Evolutionary conservation across 148 eudicot species (phyloP).

Genomic region (Pharnaceum exiguum): DNA sequence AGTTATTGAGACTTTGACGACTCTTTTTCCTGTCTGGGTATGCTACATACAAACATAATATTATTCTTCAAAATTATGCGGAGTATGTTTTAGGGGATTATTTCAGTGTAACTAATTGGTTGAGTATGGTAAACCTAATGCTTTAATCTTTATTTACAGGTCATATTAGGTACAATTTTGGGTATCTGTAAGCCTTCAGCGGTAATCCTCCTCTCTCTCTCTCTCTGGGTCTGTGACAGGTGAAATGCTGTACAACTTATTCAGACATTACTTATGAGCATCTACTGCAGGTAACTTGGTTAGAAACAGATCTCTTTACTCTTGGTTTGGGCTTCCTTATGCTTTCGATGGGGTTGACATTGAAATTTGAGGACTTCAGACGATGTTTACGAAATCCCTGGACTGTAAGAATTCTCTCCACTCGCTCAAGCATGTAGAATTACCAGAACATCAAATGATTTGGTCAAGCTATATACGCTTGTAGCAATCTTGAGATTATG

Average conservation of each 20-base stretch:
- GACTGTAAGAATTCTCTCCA: constrained; percentile 58
- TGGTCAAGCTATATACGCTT: background rate
- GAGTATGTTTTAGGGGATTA: background rate
- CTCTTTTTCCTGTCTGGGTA: constrained; percentile 98
- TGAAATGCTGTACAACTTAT: background rate
- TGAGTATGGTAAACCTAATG: constrained; percentile 1
- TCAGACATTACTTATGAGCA: constrained; percentile 3
- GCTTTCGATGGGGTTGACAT: constrained; percentile 99
- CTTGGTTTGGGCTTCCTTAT: constrained; percentile 95
- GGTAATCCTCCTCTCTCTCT: constrained; percentile 31
- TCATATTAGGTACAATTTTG: constrained; percentile 74
- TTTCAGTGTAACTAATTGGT: background rate
- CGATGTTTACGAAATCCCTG: constrained; percentile 95
- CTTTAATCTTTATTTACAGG: constrained; percentile 37
- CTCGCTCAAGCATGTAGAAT: constrained; percentile 2
- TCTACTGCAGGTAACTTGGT: constrained; percentile 84
- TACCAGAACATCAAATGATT: background rate
- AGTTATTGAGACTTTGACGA: constrained; percentile 85
- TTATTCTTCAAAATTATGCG: background rate
- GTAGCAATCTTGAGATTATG: background rate
- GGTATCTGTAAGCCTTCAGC: constrained; percentile 92
- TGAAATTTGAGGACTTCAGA: constrained; percentile 91
- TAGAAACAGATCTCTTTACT: constrained; percentile 90
- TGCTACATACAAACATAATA: constrained; percentile 16
- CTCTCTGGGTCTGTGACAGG: background rate